Evolutionary conservation across 2,329 filamentous ascomycete species (phyloP).

Genomic region (Elsinoe batatas): DNA sequence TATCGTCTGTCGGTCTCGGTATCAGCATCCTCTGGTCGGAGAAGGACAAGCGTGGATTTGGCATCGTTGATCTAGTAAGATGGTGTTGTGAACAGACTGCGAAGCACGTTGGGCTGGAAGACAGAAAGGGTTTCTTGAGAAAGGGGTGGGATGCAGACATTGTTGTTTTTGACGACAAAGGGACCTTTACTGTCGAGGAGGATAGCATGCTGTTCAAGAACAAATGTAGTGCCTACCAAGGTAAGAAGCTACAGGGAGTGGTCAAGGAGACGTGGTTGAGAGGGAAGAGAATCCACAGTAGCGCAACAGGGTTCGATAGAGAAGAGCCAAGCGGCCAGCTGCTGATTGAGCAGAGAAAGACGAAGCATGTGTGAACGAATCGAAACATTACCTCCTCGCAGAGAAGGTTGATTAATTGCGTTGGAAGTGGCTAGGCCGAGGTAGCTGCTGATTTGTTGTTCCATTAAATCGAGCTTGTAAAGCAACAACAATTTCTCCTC

Average conservation of each 20-base stretch:
- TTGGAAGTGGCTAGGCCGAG: not conserved
- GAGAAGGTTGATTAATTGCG: not conserved
- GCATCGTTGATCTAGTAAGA: conserved; percentile 67
- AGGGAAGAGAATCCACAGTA: conserved; percentile 62
- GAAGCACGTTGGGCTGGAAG: conserved; percentile 71
- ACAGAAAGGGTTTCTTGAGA: conserved; percentile 69
- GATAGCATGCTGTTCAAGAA: conserved; percentile 91
- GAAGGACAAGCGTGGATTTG: conserved; percentile 50
- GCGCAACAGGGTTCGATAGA: conserved; percentile 57
- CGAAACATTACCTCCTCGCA: no score
- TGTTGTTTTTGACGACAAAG: conserved; percentile 82
- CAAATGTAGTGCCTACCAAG: conserved; percentile 83
- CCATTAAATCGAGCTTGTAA: no score
- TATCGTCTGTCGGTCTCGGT: conserved; percentile 85
- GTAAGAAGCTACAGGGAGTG: conserved; percentile 63
- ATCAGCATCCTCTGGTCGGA: conserved; percentile 84
- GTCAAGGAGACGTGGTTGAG: conserved; percentile 80
- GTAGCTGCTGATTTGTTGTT: no score
- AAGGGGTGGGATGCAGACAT: conserved; percentile 84
- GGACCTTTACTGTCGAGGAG: conserved; percentile 57
- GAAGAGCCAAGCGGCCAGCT: conserved; percentile 39
- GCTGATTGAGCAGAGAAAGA: conserved; percentile 40
- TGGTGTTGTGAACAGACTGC: conserved; percentile 84
- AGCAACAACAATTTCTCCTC: no score
- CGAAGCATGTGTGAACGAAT: not conserved